Conservation (phyloP, 441 rosid species). For the Sinapis alba region DNA sequence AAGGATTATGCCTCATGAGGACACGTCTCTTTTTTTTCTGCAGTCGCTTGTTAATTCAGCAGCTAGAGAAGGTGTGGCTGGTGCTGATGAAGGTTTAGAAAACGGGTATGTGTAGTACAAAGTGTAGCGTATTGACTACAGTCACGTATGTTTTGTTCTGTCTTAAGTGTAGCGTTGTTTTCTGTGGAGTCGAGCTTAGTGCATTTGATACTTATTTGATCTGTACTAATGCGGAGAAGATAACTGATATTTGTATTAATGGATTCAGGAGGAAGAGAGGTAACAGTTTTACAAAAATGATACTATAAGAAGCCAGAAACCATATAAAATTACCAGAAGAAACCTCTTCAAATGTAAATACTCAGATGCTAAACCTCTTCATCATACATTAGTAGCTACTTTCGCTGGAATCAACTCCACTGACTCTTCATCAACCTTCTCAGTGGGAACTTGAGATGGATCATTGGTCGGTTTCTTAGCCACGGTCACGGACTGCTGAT, state of each 20-base stretch:
- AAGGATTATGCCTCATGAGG: not conserved
- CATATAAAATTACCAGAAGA: not conserved
- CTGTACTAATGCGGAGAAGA: too few species aligned
- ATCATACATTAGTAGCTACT: slow-evolving; percentile 49
- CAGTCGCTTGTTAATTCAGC: slow-evolving; percentile 32
- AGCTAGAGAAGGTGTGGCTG: slow-evolving; percentile 32
- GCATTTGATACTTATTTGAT: not conserved
- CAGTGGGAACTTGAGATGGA: slow-evolving; percentile 41
- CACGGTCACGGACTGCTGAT: slow-evolving; percentile 91
- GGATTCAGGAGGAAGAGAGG: not conserved
- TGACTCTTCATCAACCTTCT: slow-evolving; percentile 39
- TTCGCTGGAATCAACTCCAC: slow-evolving; percentile 47
- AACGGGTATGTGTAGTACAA: slow-evolving; percentile 24
- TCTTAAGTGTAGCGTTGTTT: not conserved
- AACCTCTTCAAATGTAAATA: not conserved
- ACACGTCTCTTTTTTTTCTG: not conserved
- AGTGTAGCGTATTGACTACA: not conserved
- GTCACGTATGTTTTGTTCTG: not conserved
- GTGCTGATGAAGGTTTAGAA: slow-evolving; percentile 29
- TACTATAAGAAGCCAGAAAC: slow-evolving; percentile 26
- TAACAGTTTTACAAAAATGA: slow-evolving; percentile 32
- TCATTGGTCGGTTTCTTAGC: slow-evolving; percentile 32
- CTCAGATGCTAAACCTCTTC: not conserved
- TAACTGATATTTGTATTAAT: not conserved
- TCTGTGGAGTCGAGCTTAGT: not conserved